Evolutionary conservation across 108 stramenopile species (phyloP), one percentile per base, ranked within the genome.

Genomic region (Stephanodiscus minutulus): DNA sequence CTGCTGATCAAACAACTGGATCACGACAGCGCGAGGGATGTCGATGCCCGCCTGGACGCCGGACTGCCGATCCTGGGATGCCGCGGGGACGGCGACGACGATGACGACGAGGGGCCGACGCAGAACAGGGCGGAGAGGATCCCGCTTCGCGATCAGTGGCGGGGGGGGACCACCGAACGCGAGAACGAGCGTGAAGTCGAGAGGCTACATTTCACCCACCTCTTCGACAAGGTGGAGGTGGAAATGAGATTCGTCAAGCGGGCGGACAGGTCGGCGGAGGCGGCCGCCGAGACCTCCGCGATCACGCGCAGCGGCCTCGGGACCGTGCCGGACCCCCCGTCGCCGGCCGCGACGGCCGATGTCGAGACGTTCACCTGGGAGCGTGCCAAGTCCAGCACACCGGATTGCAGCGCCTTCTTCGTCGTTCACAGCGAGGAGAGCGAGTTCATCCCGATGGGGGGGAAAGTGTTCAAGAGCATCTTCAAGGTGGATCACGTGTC

Each of bases 381-480:
- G 8, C 35, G 78, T 22, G 33, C 28, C 27, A 67, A 55, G 36
- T 46, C 58, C 15, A 46, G 31, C 15, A 82, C 81, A 0, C 69
- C 85, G 6, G 92, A 93, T 73, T 70, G 88, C 1, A 77, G 85
- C 67, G 92, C 88, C 18, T 93, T 90, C 54, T 64, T 73, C 7
- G 61, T 88, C 20, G 55, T 72, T 12, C 83, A 85, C 24, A 61
- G 61, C 35, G 78, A 79, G 41, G 60, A 67, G 61, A 57, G 66
- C n/a, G 43, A 52, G 22, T 76, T 44, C 46, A 59, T 73, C 79
- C 49, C 82, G 47, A 66, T 54, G 66, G 73, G 49, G 46, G 61
- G 55, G 70, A 82, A 41, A 57, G 78, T 41, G 74, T 82, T 48
- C 63, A 70, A 29, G 69, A 57, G 53, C 54, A 55, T 53, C 20